Percentiles rank a stretch among this genome's conserved stretches.
These are phyloP conservation scores for Podospora sp. DNA, from an alignment of 495 filamentous ascomycete species.

Conservation along the genomic window DNA sequence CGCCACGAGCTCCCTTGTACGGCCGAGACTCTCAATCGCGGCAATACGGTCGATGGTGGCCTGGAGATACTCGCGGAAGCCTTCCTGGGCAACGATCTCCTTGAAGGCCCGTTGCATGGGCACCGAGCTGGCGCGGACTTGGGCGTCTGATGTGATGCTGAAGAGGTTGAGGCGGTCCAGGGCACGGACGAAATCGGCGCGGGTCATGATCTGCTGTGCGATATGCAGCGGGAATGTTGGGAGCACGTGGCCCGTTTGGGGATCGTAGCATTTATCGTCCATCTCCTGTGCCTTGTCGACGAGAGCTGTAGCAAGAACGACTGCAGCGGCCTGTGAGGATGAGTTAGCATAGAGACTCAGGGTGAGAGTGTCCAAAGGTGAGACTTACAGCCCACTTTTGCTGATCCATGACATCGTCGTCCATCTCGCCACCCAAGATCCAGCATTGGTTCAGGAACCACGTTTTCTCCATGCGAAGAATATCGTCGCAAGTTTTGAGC, in stretches of 20 bases:
- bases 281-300: conserved; percentile 77
- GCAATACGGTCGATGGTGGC: conserved; percentile 80
- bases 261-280: conserved; percentile 59
- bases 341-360: conserved; percentile 3
- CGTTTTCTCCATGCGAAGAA: conserved; percentile 79
- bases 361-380: background rate
- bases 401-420: conserved; percentile 99
- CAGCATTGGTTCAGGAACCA: conserved; percentile 97
- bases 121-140: conserved; percentile 90
- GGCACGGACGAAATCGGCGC: conserved; percentile 88
- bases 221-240: conserved; percentile 82
- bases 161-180: conserved; percentile 96
- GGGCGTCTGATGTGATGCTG: conserved; percentile 84
- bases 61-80: conserved; percentile 81
- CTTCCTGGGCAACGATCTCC: conserved; percentile 69
- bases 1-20: conserved; percentile 88
- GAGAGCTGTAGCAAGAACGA: conserved; percentile 88
- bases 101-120: conserved; percentile 94
- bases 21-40: conserved; percentile 89
- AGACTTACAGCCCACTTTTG: conserved; percentile 86
- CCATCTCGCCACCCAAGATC: conserved; percentile 91
- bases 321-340: conserved; percentile 71
- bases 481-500: conserved; percentile 73
- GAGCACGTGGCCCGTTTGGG: conserved; percentile 70
- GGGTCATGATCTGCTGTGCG: conserved; percentile 88